Base-by-base conservation (phyloP, 192 early-diverging fungal species). In the Obelidium mucronatum region DNA sequence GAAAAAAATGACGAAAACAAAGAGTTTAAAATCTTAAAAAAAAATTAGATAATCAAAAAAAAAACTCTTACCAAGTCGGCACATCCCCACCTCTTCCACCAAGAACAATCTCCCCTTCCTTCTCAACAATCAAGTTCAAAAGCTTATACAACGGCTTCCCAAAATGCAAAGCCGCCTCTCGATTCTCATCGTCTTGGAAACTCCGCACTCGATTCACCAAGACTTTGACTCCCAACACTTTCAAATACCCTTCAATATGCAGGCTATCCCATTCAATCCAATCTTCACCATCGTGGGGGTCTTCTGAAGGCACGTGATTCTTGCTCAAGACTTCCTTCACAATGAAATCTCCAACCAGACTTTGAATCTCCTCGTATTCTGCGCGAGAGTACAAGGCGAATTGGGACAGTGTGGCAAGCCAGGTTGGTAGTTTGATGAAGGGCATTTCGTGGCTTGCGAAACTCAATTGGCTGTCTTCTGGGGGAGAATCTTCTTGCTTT, bases 191-290 rank as follows among this genome's bases (percentile, higher is more conserved):
- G 11, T n/a, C 26, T 13, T 68, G 34, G 75, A 74, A 42, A 80
- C 35, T 6, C 86, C 60, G 72, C 30, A 96, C 75, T 74, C 92
- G 87, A 68, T 89, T 90, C 5, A 90, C 83, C 52, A 95, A 77
- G 17, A 93, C 65, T 70, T 93, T 92, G 15, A 93, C 35, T 0
- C 82, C 90, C 39, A 90, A 30, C 67, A 92, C 86, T 82, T 91
- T 93, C 48, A 87, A 66, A 52, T 81, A 65, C 22, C 85, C 87
- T 40, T 90, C 87, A 19, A 79, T 81, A 17, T 87, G 84, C 60
- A 96, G 76, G 1, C 86, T 79, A 2, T 81, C 74, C 53, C 84
- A 90, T 26, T 90, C 81, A 26, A 91, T 83, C 93, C 93, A 95
- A 11, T 94, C 91, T 0, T 73, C 75, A 34, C 83, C 82, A 37